Evolutionary conservation across 257 asterid species (phyloP).

Genomic region (Sherardia arvensis): DNA sequence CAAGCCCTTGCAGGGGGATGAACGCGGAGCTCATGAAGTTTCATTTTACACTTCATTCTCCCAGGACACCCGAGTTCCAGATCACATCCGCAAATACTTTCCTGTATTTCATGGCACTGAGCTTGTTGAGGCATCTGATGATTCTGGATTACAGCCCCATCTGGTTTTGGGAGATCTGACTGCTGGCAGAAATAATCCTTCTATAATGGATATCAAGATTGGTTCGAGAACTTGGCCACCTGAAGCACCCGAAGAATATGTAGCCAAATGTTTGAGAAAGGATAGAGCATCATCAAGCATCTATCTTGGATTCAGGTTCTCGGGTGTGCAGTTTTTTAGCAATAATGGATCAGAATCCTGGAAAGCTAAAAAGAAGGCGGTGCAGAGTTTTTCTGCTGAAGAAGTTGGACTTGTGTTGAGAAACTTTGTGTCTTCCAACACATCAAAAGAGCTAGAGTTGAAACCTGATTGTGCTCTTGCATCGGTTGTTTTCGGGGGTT

Average conservation of each 20-base stretch:
- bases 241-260: constrained; percentile 48
- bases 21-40: constrained; percentile 70
- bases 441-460: constrained; percentile 17
- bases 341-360: constrained; percentile 40
- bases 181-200: constrained; percentile 38
- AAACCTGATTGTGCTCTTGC: constrained; percentile 75
- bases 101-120: constrained; percentile 68
- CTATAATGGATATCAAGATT: constrained; percentile 78
- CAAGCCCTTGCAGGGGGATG: constrained; percentile 87
- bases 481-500: constrained; percentile 68
- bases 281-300: constrained; percentile 58
- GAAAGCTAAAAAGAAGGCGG: constrained; percentile 44
- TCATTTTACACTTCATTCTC: constrained; percentile 63
- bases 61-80: constrained; percentile 45
- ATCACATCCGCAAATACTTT: constrained; percentile 54
- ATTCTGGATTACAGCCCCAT: constrained; percentile 74
- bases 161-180: constrained; percentile 55
- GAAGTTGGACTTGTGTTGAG: constrained; percentile 42
- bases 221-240: constrained; percentile 90
- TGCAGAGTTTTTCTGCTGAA: constrained; percentile 44
- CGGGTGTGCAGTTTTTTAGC: constrained; percentile 55
- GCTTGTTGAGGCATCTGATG: constrained; percentile 83
- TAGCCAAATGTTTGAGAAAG: constrained; percentile 58
- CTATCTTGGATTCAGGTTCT: constrained; percentile 64
- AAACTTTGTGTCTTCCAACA: constrained; percentile 55